phyloP scores from a whole-genome alignment of 768 basidiomycete species.

The Lentinula detonsa region DNA sequence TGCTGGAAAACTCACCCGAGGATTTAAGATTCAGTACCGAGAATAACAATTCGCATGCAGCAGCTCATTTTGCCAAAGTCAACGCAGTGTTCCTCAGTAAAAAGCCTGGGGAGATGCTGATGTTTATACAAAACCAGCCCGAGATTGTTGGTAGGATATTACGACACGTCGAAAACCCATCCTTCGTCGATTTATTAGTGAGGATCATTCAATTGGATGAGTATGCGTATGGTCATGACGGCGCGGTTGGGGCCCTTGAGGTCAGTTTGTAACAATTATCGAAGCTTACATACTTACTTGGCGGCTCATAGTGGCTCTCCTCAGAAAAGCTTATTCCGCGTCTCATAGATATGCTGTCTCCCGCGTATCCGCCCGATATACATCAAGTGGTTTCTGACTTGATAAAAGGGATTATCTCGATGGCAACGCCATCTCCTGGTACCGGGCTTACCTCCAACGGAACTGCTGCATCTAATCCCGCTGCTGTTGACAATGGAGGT shows the following conservation, averaged over 20 bases:
- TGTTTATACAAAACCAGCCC: constrained; percentile 83
- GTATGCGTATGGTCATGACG: constrained; percentile 52
- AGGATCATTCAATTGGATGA: constrained; percentile 90
- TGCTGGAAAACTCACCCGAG: constrained; percentile 72
- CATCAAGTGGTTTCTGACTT: constrained; percentile 88
- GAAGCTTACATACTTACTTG: constrained; percentile 21
- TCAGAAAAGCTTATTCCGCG: constrained; percentile 76
- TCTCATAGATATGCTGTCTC: constrained; percentile 78
- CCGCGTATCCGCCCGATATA: constrained; percentile 63
- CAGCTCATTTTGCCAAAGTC: constrained; percentile 92
- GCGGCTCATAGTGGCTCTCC: constrained; percentile 72
- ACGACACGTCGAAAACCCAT: constrained; percentile 79
- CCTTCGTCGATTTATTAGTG: constrained; percentile 87
- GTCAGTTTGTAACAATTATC: constrained; percentile 45
- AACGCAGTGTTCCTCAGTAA: constrained; percentile 85
- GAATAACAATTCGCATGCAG: constrained; percentile 69
- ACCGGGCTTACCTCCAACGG: constrained; percentile 61
- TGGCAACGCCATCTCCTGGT: constrained; percentile 84
- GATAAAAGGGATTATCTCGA: constrained; percentile 90
- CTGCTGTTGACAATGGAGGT: background rate
- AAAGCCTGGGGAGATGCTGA: constrained; percentile 91
- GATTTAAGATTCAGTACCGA: constrained; percentile 57
- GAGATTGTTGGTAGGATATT: constrained; percentile 77
- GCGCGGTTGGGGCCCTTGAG: constrained; percentile 79
- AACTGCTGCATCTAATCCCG: constrained; percentile 16